Evolutionary conservation across 1,284 basidiomycete genomes (phyloP), one percentile per base, ranked within the genome.

Genomic region (Flammula alnicola): DNA sequence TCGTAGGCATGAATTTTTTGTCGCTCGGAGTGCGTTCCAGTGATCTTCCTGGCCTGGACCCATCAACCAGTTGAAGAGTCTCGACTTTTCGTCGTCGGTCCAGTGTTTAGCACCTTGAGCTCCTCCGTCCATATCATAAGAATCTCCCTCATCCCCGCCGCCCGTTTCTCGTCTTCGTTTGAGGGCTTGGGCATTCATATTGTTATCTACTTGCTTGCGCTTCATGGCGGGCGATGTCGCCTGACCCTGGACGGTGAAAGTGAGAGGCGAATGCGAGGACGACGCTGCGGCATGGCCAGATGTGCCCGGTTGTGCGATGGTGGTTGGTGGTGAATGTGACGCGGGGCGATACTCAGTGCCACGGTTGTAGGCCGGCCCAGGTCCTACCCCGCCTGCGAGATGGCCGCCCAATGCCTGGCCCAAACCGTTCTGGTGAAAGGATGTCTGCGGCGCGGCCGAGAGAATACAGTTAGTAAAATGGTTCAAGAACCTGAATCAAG

Each of bases 51-150:
- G 78, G n/a, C 74, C 74, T 10, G 67, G 67, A 12, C 78, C 84
- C 79, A 89, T 84, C 44, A 90, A 76, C 87, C 87, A 89, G 27
- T 69, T 78, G 65, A 89, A 89, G 37, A 89, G 70, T 54, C 77
- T 81, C 5, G 83, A 77, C 67, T 88, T 89, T 63, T 89, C 87
- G 11, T 86, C 84, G 62, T 89, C 87, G 0, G 86, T 86, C 86
- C 87, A 89, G 58, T 89, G 86, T 57, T 89, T 88, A 2, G 86
- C 84, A 17, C 86, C 86, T 47, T 78, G 77, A 3, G 70, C 75
- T 9, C 65, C 59, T 30, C 67, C 71, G 51, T 83, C 81, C 19
- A 69, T 56, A 56, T 83, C 82, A 52, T 76, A 81, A 14, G 57
- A 56, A 37, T 82, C 78, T 1, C 55, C 63, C 10, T 78, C 75